Conservation (phyloP, 768 basidiomycete species). For the Asterophora parasitica region DNA sequence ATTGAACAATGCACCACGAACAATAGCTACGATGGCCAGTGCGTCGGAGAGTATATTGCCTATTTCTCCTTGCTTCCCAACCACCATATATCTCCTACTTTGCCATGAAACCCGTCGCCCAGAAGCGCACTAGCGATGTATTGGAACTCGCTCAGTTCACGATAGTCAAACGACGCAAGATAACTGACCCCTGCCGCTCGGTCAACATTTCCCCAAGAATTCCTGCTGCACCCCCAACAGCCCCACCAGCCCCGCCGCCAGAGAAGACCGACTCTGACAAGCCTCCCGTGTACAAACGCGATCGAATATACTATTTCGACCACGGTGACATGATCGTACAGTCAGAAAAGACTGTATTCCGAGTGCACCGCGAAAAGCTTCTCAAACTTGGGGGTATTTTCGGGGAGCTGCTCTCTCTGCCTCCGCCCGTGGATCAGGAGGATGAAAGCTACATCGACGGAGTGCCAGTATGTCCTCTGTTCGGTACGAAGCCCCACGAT, state of each 20-base stretch:
- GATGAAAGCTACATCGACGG: slow-evolving; percentile 10
- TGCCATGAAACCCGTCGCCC: background rate
- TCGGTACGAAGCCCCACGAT: slow-evolving; percentile 8
- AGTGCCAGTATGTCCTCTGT: slow-evolving; percentile 13
- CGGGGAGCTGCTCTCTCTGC: slow-evolving; percentile 13
- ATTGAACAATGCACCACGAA: no score
- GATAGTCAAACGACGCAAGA: background rate
- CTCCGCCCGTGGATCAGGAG: slow-evolving; percentile 8
- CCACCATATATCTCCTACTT: background rate
- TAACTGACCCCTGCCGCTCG: background rate
- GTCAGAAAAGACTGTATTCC: slow-evolving; percentile 18
- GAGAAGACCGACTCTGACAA: no score
- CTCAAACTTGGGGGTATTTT: slow-evolving; percentile 15
- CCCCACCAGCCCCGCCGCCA: background rate
- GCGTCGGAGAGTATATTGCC: background rate
- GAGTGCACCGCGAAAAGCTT: slow-evolving; percentile 16
- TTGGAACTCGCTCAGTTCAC: background rate
- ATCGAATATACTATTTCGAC: slow-evolving; percentile 17
- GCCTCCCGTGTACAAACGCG: slow-evolving; percentile 4
- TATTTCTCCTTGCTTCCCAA: no score
- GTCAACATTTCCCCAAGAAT: background rate
- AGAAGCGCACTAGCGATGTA: slow-evolving; percentile 1
- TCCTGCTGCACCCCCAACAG: background rate
- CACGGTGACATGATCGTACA: slow-evolving; percentile 21
- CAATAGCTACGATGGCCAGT: background rate